Base-by-base conservation (phyloP, 345 rosid genomes). In the Moricandia arvensis region DNA sequence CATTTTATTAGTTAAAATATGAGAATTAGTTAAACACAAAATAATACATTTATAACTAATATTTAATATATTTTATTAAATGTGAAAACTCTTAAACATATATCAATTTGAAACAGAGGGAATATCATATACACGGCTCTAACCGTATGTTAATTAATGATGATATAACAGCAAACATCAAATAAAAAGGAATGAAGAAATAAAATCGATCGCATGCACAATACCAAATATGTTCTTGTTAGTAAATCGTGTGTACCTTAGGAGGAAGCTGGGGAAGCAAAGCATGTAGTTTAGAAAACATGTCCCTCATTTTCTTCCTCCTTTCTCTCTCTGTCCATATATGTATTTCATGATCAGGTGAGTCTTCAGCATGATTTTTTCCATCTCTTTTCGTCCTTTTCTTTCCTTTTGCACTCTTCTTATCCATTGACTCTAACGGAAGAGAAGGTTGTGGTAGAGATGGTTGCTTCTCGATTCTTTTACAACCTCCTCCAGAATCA, bases 211-310 rank as follows among this genome's bases (percentile, higher is more conserved):
- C 16, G 16, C 51, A 47, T 47, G 53, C 53, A 47, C 53, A 13
- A 47, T 47, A 47, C 13, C 53, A 47, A 47, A 12, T 43, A 43
- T 43, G 51, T 45, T 47, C 8, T 47, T 47, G 53, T 47, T n/a
- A 47, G 17, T 15, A 47, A 16, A 30, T 67, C 24, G 2, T 7
- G 37, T 47, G 15, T 77, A 90, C 96, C 97, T 93, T 87, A 6
- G 88, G 82, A 78, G 96, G 87, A 58, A 93, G 89, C 27, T 85
- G 86, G 17, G 96, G 97, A 79, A 93, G 91, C 86, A 90, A 85
- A 62, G 82, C 86, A 68, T 90, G 93, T 67, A 92, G 90, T 62
- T 72, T 81, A 63, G 82, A 0, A 65, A 92, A 92, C 97, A 88
- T 86, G 78, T 81, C 81, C 60, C 88, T 88, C 96, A 87, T 90